A percentile compares a stretch with the other conserved stretches of the same genome.
Conservation (phyloP, 2,329 filamentous ascomycete genomes). For the Fusarium sp. region DNA sequence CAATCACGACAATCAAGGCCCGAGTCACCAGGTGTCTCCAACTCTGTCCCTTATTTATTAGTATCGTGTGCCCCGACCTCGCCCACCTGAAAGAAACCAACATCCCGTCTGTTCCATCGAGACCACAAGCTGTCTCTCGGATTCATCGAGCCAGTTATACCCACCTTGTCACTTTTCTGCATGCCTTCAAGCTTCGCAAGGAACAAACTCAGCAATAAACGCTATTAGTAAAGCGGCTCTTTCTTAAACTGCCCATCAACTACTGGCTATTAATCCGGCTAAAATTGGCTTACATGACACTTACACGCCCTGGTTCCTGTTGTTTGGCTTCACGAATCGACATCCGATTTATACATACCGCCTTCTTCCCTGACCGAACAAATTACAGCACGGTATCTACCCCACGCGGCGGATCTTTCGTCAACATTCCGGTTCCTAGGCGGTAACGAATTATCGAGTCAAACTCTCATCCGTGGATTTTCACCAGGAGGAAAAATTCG, state of each 20-base stretch:
- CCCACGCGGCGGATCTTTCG: conserved; percentile 39
- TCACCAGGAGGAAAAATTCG: conserved; percentile 32
- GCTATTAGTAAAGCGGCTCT: conserved; percentile 26
- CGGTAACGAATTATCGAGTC: conserved; percentile 37
- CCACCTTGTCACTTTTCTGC: neutral
- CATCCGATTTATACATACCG: conserved; percentile 32
- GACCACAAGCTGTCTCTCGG: neutral
- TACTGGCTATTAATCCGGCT: conserved; percentile 15
- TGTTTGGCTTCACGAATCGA: conserved; percentile 17
- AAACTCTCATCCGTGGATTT: conserved; percentile 30
- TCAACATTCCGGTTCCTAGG: conserved; percentile 34
- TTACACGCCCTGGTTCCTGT: conserved; percentile 13
- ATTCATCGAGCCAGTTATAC: neutral
- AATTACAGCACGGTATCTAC: conserved; percentile 37
- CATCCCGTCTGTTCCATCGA: conserved; percentile 1
- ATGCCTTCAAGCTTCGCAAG: conserved; percentile 1
- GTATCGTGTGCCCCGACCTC: conserved; percentile 38
- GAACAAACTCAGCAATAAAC: conserved; percentile 9
- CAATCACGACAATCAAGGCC: conserved; percentile 36
- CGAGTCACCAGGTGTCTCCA: conserved; percentile 40
- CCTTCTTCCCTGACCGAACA: conserved; percentile 30
- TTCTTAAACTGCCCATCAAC: conserved; percentile 9
- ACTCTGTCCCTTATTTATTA: conserved; percentile 34
- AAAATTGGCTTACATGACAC: conserved; percentile 38
- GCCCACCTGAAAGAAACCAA: conserved; percentile 12